Percentiles rank a stretch among this genome's conserved stretches.
Conservation (phyloP, 192 early-diverging fungal species). For the Entophlyctis luteolus region DNA sequence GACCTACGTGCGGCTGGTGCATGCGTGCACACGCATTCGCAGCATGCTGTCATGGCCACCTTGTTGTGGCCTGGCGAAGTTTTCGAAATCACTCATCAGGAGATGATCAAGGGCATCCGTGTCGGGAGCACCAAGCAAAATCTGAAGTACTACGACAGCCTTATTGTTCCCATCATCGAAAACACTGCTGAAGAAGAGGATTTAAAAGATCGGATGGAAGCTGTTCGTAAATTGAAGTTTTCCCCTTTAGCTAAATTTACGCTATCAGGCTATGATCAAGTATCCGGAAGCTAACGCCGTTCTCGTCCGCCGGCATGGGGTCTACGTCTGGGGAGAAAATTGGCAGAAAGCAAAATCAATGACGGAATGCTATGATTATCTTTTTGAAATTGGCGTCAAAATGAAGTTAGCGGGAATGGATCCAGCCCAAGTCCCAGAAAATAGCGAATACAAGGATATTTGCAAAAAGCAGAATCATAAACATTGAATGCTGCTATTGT, state of each 20-base stretch:
- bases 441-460: constrained; percentile 41
- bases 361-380: constrained; percentile 97
- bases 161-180: constrained; percentile 91
- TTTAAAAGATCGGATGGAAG: constrained; percentile 79
- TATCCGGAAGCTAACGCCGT: constrained; percentile 92
- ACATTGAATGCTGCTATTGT: neutral
- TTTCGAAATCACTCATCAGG: constrained; percentile 90
- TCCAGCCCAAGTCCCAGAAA: constrained; percentile 52
- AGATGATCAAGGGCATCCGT: constrained; percentile 98
- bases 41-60: constrained; percentile 90
- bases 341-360: constrained; percentile 98
- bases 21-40: constrained; percentile 96
- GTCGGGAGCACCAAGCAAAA: constrained; percentile 63
- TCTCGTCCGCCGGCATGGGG: constrained; percentile 89
- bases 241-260: neutral
- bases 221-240: constrained; percentile 28
- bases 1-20: constrained; percentile 77
- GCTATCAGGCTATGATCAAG: constrained; percentile 69
- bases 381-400: constrained; percentile 93
- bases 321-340: constrained; percentile 94
- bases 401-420: constrained; percentile 86
- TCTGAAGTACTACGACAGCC: constrained; percentile 72
- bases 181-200: constrained; percentile 94
- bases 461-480: constrained; percentile 23
- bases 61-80: constrained; percentile 67